These are phyloP conservation scores for Hypoxylon sp. DNA, from an alignment of 2,329 filamentous ascomycete species.

Conservation along the genomic window DNA sequence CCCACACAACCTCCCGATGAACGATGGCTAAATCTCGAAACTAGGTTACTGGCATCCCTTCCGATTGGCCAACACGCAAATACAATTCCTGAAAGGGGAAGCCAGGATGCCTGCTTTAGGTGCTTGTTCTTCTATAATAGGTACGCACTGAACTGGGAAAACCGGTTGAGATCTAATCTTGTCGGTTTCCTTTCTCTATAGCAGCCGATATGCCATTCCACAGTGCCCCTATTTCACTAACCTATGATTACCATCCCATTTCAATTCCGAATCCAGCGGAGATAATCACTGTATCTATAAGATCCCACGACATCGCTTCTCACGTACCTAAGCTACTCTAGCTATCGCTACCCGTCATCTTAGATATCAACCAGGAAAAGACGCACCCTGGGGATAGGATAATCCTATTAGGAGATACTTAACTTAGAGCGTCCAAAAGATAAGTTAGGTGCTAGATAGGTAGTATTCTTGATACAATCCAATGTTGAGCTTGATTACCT, in stretches of 20 bases:
- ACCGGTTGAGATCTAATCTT: not conserved
- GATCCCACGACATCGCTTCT: not conserved
- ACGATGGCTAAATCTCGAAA: conserved; percentile 10
- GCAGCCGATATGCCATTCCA: not conserved
- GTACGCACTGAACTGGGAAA: conserved; percentile 1
- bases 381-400: not conserved
- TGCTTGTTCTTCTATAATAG: not conserved
- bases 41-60: conserved; percentile 13
- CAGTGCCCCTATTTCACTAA: not conserved
- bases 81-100: conserved; percentile 33
- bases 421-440: not conserved
- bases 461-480: not conserved
- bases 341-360: not conserved
- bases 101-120: conserved; percentile 6
- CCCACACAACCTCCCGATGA: not conserved
- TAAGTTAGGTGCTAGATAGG: not conserved
- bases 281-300: not conserved
- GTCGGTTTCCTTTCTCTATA: not conserved
- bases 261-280: not conserved
- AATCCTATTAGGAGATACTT: not conserved
- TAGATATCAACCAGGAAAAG: not conserved
- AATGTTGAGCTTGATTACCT: not conserved
- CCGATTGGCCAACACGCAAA: conserved; percentile 24
- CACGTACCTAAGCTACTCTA: not conserved
- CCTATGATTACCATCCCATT: not conserved